These are phyloP conservation scores for Ballota nigra DNA, from an alignment of 257 asterid genomes.

Conservation along the genomic window DNA sequence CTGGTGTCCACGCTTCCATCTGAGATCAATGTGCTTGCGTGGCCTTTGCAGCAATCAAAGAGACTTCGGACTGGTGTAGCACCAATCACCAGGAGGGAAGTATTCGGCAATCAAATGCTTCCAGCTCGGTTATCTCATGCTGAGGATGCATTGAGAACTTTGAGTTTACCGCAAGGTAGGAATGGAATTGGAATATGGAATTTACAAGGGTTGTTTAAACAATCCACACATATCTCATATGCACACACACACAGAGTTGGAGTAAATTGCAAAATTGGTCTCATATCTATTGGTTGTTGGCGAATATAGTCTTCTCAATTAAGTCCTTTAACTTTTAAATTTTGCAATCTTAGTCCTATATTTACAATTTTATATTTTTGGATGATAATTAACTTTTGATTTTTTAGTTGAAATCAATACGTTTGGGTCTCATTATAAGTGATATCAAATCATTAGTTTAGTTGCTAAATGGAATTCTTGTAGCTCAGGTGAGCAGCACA, in stretches of 20 bases:
- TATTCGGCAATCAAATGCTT: conserved; percentile 33
- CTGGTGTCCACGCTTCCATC: conserved; percentile 78
- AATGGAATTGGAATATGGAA: background rate
- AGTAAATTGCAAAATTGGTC: background rate
- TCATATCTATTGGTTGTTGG: background rate
- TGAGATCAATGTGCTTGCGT: conserved; percentile 72
- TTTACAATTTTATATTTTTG: background rate
- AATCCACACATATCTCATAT: background rate
- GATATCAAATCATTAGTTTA: background rate
- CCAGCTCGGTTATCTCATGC: conserved; percentile 71
- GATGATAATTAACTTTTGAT: background rate
- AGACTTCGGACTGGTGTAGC: conserved; percentile 31
- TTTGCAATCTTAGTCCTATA: background rate
- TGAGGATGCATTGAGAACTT: conserved; percentile 75
- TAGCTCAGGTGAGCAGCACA: background rate
- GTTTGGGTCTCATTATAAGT: background rate
- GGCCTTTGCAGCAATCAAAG: conserved; percentile 64
- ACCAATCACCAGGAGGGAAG: conserved; percentile 39
- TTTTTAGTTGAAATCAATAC: background rate
- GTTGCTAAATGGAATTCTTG: background rate
- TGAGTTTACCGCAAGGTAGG: conserved; percentile 93
- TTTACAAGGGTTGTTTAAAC: background rate
- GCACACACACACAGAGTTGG: background rate
- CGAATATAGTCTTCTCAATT: background rate
- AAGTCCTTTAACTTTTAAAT: background rate